Evolutionary conservation across 495 filamentous ascomycete species (phyloP), one percentile per base, ranked within the genome.

Genomic region (Lasiosphaeria ovina): DNA sequence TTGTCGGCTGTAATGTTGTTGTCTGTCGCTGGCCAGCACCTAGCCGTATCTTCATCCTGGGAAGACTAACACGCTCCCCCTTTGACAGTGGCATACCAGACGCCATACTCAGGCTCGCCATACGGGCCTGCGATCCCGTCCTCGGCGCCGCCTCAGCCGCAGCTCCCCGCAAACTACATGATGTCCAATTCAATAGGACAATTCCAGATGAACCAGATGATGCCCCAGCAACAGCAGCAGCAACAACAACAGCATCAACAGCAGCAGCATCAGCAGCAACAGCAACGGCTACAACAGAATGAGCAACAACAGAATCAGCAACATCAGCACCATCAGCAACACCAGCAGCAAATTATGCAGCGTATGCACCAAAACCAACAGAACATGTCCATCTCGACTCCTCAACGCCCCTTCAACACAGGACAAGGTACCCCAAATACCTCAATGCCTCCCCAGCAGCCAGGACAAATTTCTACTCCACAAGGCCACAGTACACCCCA

Each of bases 81-180:
- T 44, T 35, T 55, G 16, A 65, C 45, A 83, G 81, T 82, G 74
- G 65, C 79, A 57, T 85, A 80, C 62, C 82, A 82, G 66, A 72
- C 76, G 33, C 76, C 81, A 35, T 85, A 81, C 64, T 73, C 80
- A 10, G 74, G 71, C 65, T 76, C 81, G 34, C 75, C 82, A 6
- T 84, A 82, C 62, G 77, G 74, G 42, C 67, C 75, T 36, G 74
- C 66, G 38, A 62, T 79, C 17, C 74, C 76, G 8, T 69, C 74
- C 10, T 76, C 78, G 9, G 72, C 76, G 55, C 71, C 72, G 56
- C 71, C 73, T 51, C 76, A 78, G 56, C 70, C 73, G 65, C 74
- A 80, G 54, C 63, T 80, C 55, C 78, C 76, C 49, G 74, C 71
- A 49, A 80, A 80, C 69, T 82, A 76, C 66, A 80, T 81, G 72